These are phyloP conservation scores for Acarospora socialis DNA, from an alignment of 2,329 filamentous ascomycete species.

Conservation along the genomic window DNA sequence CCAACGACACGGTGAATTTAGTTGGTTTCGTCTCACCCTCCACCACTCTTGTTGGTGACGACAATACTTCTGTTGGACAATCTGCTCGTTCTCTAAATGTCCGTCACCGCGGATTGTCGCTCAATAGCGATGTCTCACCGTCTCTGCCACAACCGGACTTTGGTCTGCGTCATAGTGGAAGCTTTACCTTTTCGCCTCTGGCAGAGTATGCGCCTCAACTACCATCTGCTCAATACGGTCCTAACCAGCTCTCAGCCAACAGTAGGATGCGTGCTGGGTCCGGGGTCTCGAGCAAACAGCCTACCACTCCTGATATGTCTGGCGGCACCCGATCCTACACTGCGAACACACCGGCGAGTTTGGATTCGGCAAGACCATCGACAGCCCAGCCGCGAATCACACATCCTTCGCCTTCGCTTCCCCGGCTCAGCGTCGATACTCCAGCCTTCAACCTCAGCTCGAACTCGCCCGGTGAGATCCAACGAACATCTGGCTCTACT, in stretches of 20 bases:
- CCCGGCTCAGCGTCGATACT: slow-evolving; percentile 30
- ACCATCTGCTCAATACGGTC: slow-evolving; percentile 26
- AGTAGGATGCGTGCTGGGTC: slow-evolving; percentile 43
- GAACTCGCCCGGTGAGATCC: slow-evolving; percentile 16
- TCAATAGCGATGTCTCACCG: slow-evolving; percentile 49
- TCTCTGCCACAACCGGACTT: slow-evolving; percentile 53
- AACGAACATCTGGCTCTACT: slow-evolving; percentile 8
- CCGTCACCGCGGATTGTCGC: slow-evolving; percentile 44
- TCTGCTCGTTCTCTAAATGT: slow-evolving; percentile 35
- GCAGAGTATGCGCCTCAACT: slow-evolving; percentile 19
- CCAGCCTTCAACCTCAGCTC: slow-evolving; percentile 28
- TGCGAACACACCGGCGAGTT: slow-evolving; percentile 34
- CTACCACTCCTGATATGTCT: slow-evolving; percentile 41
- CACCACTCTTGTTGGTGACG: slow-evolving; percentile 26
- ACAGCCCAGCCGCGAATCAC: slow-evolving; percentile 33
- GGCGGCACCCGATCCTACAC: slow-evolving; percentile 36
- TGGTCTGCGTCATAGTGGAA: slow-evolving; percentile 49
- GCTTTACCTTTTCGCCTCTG: slow-evolving; percentile 47
- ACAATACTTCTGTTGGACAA: slow-evolving; percentile 31
- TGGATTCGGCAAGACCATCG: slow-evolving; percentile 42
- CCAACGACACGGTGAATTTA: slow-evolving; percentile 44
- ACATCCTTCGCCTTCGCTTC: slow-evolving; percentile 24
- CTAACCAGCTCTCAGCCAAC: slow-evolving; percentile 41
- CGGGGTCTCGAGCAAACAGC: slow-evolving; percentile 36
- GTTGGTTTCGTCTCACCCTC: slow-evolving; percentile 43